Conservation (phyloP, 768 basidiomycete genomes). For the Suillus plorans region DNA sequence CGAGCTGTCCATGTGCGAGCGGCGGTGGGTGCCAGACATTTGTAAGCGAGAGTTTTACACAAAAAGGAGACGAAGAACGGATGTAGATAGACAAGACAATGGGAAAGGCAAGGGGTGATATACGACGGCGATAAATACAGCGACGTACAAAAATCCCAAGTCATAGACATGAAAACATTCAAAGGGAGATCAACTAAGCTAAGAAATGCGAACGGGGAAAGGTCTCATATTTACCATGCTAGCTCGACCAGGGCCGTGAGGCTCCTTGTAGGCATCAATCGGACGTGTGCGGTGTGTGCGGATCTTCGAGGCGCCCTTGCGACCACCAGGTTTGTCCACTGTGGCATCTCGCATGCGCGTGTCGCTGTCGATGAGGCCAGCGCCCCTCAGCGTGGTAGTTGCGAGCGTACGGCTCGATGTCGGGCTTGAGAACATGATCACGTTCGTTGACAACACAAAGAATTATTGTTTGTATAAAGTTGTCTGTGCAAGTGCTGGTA, state of each 20-base stretch:
- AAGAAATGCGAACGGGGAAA: slow-evolving; percentile 20
- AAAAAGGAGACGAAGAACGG: slow-evolving; percentile 26
- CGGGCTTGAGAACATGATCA: slow-evolving; percentile 57
- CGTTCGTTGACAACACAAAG: not conserved
- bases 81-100: slow-evolving; percentile 8
- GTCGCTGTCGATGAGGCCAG: slow-evolving; percentile 78
- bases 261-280: slow-evolving; percentile 56
- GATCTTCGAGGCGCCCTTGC: slow-evolving; percentile 65
- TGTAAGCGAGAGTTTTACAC: slow-evolving; percentile 21
- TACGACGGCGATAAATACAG: slow-evolving; percentile 2
- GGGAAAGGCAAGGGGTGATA: slow-evolving; percentile 3
- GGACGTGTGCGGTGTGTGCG: slow-evolving; percentile 60
- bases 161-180: slow-evolving; percentile 12
- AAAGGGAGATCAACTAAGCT: slow-evolving; percentile 20
- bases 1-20: slow-evolving; percentile 35
- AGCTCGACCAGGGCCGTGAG: slow-evolving; percentile 44
- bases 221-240: slow-evolving; percentile 68
- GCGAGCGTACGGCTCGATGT: slow-evolving; percentile 60
- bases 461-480: not conserved
- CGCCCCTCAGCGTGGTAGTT: slow-evolving; percentile 60
- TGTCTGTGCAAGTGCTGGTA: not conserved
- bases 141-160: slow-evolving; percentile 5
- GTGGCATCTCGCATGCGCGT: slow-evolving; percentile 70
- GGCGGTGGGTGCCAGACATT: slow-evolving; percentile 27
- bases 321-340: slow-evolving; percentile 65